These are phyloP conservation scores for Trichosporon asahii DNA, from an alignment of 1,284 basidiomycete species.

Conservation along the genomic window DNA sequence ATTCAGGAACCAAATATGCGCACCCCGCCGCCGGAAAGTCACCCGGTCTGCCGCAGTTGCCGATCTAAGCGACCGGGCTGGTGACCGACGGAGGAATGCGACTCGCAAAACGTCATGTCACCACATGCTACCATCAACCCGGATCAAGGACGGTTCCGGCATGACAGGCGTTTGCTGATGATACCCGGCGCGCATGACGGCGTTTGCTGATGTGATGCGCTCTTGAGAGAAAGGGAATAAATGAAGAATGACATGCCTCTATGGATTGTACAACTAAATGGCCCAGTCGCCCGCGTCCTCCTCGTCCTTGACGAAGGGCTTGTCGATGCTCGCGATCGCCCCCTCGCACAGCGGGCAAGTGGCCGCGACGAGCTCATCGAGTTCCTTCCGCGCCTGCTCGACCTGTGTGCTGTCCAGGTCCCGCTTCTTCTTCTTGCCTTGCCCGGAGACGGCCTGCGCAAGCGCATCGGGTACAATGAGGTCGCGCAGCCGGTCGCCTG, in stretches of 20 bases:
- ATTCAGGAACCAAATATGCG: background rate
- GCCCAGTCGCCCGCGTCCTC: slow-evolving; percentile 79
- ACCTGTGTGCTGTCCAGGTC: slow-evolving; percentile 59
- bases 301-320: slow-evolving; percentile 74
- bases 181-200: background rate
- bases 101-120: background rate
- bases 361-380: slow-evolving; percentile 81
- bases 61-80: background rate
- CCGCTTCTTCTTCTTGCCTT: slow-evolving; percentile 49
- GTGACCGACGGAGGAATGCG: background rate
- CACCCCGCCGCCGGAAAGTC: background rate
- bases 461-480: slow-evolving; percentile 88
- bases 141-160: background rate
- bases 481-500: slow-evolving; percentile 82
- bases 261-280: slow-evolving; percentile 54
- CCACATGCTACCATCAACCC: no score
- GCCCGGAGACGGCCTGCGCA: slow-evolving; percentile 55
- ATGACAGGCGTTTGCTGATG: background rate
- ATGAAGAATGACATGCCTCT: background rate
- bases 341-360: slow-evolving; percentile 87
- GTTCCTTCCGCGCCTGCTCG: slow-evolving; percentile 63
- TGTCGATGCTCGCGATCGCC: slow-evolving; percentile 76
- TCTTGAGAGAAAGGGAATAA: background rate
- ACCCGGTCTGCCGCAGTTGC: background rate
- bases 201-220: background rate